These are phyloP conservation scores for Sarocladium oryzae DNA, from an alignment of 2,329 filamentous ascomycete genomes.

Conservation along the genomic window DNA sequence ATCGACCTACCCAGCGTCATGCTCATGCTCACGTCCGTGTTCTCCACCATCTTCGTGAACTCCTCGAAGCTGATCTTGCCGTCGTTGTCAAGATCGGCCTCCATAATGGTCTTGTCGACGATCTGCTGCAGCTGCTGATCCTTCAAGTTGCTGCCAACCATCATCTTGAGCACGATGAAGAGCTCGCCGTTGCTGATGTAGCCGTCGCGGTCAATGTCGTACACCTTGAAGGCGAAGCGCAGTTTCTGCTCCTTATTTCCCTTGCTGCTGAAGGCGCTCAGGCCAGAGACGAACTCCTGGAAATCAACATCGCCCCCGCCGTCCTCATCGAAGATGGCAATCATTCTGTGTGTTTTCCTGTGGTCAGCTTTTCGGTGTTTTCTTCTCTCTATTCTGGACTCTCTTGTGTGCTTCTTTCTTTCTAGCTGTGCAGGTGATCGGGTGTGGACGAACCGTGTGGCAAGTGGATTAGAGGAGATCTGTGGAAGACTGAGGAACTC, in stretches of 20 bases:
- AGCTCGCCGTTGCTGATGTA: conserved; percentile 99
- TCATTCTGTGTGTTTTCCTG: conserved; percentile 61
- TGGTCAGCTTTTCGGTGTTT: background rate
- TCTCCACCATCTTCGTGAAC: conserved; percentile 98
- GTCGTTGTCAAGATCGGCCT: conserved; percentile 91
- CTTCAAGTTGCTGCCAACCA: conserved; percentile 98
- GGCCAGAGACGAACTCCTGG: conserved; percentile 93
- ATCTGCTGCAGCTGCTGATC: conserved; percentile 99
- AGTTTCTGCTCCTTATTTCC: conserved; percentile 99
- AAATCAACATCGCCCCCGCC: conserved; percentile 97
- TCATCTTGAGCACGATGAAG: conserved; percentile 99
- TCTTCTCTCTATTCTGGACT: background rate
- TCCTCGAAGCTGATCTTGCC: conserved; percentile 99
- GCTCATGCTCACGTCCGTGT: conserved; percentile 72
- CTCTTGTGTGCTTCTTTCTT: too few relatives aligned
- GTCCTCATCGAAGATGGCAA: conserved; percentile 98
- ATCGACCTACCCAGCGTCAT: conserved; percentile 60
- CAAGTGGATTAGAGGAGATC: conserved; percentile 95
- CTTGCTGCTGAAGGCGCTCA: conserved; percentile 94
- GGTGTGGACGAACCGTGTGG: conserved; percentile 64
- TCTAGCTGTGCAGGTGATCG: background rate
- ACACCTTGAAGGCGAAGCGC: conserved; percentile 96
- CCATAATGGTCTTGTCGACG: conserved; percentile 99
- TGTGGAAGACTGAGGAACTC: conserved; percentile 96
- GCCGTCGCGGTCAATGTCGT: conserved; percentile 97